Evolutionary conservation across 306 rosid genomes (phyloP).

Genomic region (Pachyrhizus erosus): DNA sequence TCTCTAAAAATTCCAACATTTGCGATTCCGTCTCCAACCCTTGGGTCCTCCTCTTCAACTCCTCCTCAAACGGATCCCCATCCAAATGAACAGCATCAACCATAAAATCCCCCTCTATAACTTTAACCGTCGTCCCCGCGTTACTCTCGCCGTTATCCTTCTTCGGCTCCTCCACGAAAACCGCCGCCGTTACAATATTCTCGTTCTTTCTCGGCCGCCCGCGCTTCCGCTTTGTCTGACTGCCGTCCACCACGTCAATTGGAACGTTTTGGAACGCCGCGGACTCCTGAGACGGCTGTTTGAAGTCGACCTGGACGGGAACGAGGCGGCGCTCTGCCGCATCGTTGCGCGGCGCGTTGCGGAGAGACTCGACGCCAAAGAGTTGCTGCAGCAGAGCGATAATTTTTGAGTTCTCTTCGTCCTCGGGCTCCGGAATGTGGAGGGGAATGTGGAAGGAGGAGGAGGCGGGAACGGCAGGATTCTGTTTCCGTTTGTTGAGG

Average conservation of each 20-base stretch:
- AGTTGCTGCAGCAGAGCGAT: constrained; percentile 57
- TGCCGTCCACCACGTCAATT: constrained; percentile 5
- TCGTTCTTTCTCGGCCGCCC: constrained; percentile 75
- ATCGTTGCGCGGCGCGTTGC: background rate
- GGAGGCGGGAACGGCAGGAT: constrained; percentile 21
- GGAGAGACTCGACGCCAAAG: constrained; percentile 60
- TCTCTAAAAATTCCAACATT: constrained; percentile 62
- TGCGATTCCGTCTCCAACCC: constrained; percentile 62
- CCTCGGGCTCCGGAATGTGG: constrained; percentile 48
- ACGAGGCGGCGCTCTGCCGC: constrained; percentile 40
- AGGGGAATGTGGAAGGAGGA: constrained; percentile 33
- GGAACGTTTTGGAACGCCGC: constrained; percentile 30
- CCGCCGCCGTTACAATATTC: constrained; percentile 26
- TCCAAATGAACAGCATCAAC: constrained; percentile 52
- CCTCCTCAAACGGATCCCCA: constrained; percentile 61
- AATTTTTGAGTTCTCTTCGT: constrained; percentile 57
- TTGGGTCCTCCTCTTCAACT: constrained; percentile 64
- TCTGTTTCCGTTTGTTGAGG: constrained; percentile 55
- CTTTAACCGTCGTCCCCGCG: too few species aligned
- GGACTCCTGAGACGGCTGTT: constrained; percentile 24
- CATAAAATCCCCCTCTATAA: background rate
- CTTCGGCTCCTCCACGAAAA: constrained; percentile 26
- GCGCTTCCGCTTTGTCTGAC: constrained; percentile 64
- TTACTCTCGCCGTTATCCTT: too few species aligned
- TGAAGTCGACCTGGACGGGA: constrained; percentile 42